phyloP scores from a whole-genome alignment of 768 basidiomycete genomes.

The Xanthoconium stramineum region DNA sequence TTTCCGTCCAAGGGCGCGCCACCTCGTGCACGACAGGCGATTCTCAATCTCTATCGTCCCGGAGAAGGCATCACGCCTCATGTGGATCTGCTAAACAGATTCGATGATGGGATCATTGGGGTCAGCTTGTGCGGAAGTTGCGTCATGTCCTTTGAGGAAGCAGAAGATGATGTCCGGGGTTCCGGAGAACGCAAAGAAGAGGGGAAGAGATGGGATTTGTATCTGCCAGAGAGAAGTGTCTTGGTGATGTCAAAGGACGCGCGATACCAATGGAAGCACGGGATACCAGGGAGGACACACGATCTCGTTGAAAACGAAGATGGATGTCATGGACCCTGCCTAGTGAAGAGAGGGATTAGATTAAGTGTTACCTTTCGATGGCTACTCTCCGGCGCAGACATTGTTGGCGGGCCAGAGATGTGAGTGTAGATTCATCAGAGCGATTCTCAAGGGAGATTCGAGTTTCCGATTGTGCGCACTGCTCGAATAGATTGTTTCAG shows the following conservation, averaged over 20 bases:
- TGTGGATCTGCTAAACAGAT: conserved; percentile 80
- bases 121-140: conserved; percentile 79
- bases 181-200: not conserved
- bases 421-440: conserved; percentile 12
- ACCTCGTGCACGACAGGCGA: conserved; percentile 70
- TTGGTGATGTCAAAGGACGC: conserved; percentile 79
- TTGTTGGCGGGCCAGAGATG: conserved; percentile 55
- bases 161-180: conserved; percentile 3
- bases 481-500: conserved; percentile 1
- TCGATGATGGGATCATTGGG: conserved; percentile 87
- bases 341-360: conserved; percentile 53
- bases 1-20: conserved; percentile 47
- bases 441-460: not conserved
- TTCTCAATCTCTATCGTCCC: conserved; percentile 84
- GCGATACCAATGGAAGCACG: conserved; percentile 86
- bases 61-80: conserved; percentile 90
- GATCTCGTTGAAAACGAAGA: conserved; percentile 53
- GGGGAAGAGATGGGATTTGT: conserved; percentile 42
- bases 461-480: not conserved
- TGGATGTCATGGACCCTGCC: conserved; percentile 21
- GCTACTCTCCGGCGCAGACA: conserved; percentile 80
- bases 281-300: conserved; percentile 60
- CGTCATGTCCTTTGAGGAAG: conserved; percentile 68
- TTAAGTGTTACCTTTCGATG: conserved; percentile 87
- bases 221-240: conserved; percentile 73